These are phyloP conservation scores for Sodiomyces alkalinus DNA, from an alignment of 2,329 filamentous ascomycete species.

Conservation along the genomic window DNA sequence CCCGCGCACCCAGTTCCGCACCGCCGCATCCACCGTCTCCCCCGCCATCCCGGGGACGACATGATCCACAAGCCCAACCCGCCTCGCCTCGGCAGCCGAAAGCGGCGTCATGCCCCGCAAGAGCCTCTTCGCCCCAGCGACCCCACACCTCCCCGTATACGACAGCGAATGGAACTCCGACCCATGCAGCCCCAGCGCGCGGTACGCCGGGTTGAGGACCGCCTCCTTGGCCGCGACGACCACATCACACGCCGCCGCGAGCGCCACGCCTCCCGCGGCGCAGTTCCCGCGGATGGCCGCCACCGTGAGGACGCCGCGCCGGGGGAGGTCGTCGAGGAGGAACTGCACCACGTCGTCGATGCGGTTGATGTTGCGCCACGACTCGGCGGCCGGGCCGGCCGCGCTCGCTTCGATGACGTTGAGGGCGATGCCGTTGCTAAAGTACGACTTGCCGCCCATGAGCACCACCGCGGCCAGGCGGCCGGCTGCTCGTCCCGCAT, in stretches of 20 bases:
- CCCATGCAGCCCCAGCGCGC: slow-evolving; percentile 19
- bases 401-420: slow-evolving; percentile 24
- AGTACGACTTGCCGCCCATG: slow-evolving; percentile 23
- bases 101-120: slow-evolving; percentile 22
- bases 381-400: slow-evolving; percentile 19
- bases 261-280: slow-evolving; percentile 25
- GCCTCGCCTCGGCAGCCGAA: slow-evolving; percentile 19
- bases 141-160: slow-evolving; percentile 21
- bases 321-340: slow-evolving; percentile 20
- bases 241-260: slow-evolving; percentile 20
- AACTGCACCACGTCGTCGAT: slow-evolving; percentile 24
- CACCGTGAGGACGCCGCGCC: slow-evolving; percentile 18
- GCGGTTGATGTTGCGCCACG: slow-evolving; percentile 27
- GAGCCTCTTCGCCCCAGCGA: slow-evolving; percentile 13
- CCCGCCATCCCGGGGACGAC: slow-evolving; percentile 19
- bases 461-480: slow-evolving; percentile 21
- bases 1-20: slow-evolving; percentile 17
- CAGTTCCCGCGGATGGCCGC: slow-evolving; percentile 24
- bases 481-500: slow-evolving; percentile 7
- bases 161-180: slow-evolving; percentile 25
- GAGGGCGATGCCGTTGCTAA: slow-evolving; percentile 26
- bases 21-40: slow-evolving; percentile 16
- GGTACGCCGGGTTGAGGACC: slow-evolving; percentile 25
- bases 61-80: slow-evolving; percentile 22
- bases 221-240: slow-evolving; percentile 21